Percentiles rank a stretch among this genome's conserved stretches.
Evolutionary conservation across 2,329 filamentous ascomycete genomes (phyloP).

Genomic region (Aspergillus udagawae): DNA sequence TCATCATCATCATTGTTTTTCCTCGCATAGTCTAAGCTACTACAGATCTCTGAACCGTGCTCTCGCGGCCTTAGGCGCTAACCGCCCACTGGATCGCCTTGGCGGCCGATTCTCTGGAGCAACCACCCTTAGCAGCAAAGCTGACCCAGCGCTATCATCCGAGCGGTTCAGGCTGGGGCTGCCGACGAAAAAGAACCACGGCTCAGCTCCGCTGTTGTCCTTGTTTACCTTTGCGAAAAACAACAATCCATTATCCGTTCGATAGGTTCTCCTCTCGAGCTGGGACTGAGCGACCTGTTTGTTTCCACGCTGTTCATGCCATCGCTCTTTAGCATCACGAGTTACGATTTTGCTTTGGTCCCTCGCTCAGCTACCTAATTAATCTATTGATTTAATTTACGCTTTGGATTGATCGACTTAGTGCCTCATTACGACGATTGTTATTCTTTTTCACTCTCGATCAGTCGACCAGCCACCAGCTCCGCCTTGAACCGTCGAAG

Average conservation of each 20-base stretch:
- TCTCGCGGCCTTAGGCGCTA: constrained; percentile 11
- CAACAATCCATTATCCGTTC: constrained; percentile 15
- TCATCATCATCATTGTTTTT: not conserved
- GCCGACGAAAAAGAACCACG: constrained; percentile 25
- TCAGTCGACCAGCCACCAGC: not conserved
- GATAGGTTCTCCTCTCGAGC: not conserved
- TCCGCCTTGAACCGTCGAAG: not conserved
- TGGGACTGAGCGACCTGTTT: not conserved
- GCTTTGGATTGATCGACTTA: not conserved
- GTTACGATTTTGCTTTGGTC: not conserved
- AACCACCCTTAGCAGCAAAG: constrained; percentile 13
- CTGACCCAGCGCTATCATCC: not conserved
- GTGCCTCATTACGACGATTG: not conserved
- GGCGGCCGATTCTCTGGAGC: constrained; percentile 27
- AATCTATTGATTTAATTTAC: not conserved
- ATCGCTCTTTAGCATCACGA: not conserved
- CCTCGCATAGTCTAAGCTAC: not conserved
- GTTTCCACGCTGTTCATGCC: not conserved
- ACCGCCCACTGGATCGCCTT: constrained; percentile 14
- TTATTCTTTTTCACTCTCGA: not conserved
- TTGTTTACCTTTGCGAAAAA: constrained; percentile 28
- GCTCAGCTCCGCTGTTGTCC: constrained; percentile 23
- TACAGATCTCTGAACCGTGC: not conserved
- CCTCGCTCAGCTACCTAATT: not conserved
- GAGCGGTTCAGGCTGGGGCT: constrained; percentile 9